Base-by-base conservation (phyloP, 1,284 basidiomycete species). In the Ceratobasidium sp. region DNA sequence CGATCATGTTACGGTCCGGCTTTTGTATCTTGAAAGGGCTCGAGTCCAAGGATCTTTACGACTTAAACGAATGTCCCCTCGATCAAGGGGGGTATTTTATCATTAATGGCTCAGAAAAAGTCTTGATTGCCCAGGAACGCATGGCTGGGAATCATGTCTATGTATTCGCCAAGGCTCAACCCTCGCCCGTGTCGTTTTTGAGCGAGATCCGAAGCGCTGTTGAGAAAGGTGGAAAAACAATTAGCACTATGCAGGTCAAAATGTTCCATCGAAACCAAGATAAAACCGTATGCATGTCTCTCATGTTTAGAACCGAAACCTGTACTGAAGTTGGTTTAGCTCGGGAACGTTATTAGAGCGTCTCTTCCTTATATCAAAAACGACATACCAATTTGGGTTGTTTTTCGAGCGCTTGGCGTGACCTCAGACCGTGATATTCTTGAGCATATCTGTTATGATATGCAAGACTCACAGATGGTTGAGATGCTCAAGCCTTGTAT, bases 81-180 rank as follows among this genome's bases (percentile, higher is more conserved):
- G 98, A 99, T 86, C 95, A 86, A 77, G 97, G 97, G 85, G 97
- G 97, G 79, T 99, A 99, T 86, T 99, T 99, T 85, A 96, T 99
- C 85, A 99, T 99, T 88, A 99, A 99, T 83, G 97, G 97, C 40
- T 99, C 98, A 1, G 97, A 99, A 86, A 99, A 99, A 86, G 97
- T 99, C 40, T 89, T 99, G 81, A 99, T 99, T 86, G 97, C 98
- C 0, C 97, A 99, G 85, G 97, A 99, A 86, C 92, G 98, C 73
- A 99, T 99, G 97, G 97, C 98, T 10, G 97, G 97, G 56, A 99
- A 99, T 86, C 97, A 98, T 83, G 98, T 99, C 82, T 99, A 99
- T 85, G 97, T 99, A 78, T 99, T 99, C 85, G 96, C 97, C 79
- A 99, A 99, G 86, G 96, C 96, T 0, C 95, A 98, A 78, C 98